These are phyloP conservation scores for Podospora tetraspora DNA, from an alignment of 495 filamentous ascomycete genomes.

Conservation along the genomic window DNA sequence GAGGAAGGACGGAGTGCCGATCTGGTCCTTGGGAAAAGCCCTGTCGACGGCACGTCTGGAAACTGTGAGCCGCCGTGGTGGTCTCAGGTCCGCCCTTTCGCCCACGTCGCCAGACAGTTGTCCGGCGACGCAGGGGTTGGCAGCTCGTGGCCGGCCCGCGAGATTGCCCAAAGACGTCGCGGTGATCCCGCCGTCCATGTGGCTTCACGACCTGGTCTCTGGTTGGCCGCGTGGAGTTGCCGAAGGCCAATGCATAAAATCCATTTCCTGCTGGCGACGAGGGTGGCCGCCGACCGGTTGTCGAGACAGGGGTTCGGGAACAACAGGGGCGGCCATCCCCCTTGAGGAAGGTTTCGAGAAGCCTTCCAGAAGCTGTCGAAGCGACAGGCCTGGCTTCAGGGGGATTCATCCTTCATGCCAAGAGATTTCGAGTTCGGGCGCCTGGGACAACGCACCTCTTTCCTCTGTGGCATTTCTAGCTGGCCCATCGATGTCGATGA, in stretches of 20 bases:
- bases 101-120: neutral
- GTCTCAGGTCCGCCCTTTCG: neutral
- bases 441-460: neutral
- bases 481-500: neutral
- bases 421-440: neutral
- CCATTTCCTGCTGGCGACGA: slow-evolving; percentile 11
- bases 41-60: neutral
- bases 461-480: neutral
- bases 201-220: slow-evolving; percentile 16
- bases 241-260: slow-evolving; percentile 21
- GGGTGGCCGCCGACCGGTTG: slow-evolving; percentile 10
- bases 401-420: slow-evolving; percentile 10
- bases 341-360: slow-evolving; percentile 24
- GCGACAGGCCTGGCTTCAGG: slow-evolving; percentile 11
- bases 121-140: slow-evolving; percentile 4
- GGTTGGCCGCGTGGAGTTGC: slow-evolving; percentile 19
- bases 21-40: neutral
- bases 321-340: slow-evolving; percentile 5
- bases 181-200: slow-evolving; percentile 4
- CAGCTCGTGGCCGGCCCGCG: slow-evolving; percentile 8
- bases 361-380: slow-evolving; percentile 22
- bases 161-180: slow-evolving; percentile 10
- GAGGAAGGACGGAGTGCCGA: neutral
- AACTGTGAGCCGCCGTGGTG: neutral
- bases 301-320: slow-evolving; percentile 10